A percentile compares a stretch with the other conserved stretches of the same genome.
Conservation (phyloP, 495 filamentous ascomycete species). For the Podospora comata region DNA sequence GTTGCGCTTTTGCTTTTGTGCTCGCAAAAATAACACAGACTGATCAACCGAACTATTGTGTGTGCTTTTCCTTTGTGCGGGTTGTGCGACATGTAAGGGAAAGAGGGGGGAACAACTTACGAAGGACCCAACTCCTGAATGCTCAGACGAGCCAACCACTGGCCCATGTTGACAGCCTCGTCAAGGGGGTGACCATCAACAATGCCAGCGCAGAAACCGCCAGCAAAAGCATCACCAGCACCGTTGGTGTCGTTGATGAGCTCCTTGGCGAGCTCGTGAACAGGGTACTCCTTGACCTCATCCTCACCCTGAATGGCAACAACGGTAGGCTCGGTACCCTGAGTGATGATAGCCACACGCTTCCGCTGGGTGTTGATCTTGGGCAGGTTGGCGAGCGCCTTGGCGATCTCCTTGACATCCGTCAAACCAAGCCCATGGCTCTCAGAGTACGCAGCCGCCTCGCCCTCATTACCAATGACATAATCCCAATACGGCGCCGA, state of each 20-base stretch:
- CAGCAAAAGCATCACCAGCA: constrained; percentile 95
- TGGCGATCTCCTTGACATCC: constrained; percentile 83
- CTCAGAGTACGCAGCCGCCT: constrained; percentile 81
- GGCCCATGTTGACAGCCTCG: constrained; percentile 77
- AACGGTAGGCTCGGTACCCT: constrained; percentile 86
- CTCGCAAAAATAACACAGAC: constrained; percentile 5
- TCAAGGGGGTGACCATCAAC: constrained; percentile 77
- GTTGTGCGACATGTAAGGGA: not conserved
- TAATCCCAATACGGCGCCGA: constrained; percentile 91
- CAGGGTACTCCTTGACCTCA: constrained; percentile 69
- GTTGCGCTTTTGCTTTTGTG: not conserved
- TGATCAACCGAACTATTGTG: not conserved
- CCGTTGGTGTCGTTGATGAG: constrained; percentile 94
- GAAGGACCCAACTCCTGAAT: constrained; percentile 93
- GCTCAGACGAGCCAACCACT: constrained; percentile 90
- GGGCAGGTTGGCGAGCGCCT: constrained; percentile 76
- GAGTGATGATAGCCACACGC: constrained; percentile 84
- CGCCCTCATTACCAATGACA: constrained; percentile 94
- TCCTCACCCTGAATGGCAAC: constrained; percentile 70
- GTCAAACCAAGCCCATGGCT: constrained; percentile 68
- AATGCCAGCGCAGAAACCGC: constrained; percentile 86
- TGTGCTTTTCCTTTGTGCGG: not conserved
- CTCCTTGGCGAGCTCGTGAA: constrained; percentile 67
- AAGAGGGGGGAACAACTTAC: constrained; percentile 57
- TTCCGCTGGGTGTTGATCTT: constrained; percentile 82